These are phyloP conservation scores for Malbranchea zuffiana DNA, from an alignment of 2,329 filamentous ascomycete genomes.

Conservation along the genomic window DNA sequence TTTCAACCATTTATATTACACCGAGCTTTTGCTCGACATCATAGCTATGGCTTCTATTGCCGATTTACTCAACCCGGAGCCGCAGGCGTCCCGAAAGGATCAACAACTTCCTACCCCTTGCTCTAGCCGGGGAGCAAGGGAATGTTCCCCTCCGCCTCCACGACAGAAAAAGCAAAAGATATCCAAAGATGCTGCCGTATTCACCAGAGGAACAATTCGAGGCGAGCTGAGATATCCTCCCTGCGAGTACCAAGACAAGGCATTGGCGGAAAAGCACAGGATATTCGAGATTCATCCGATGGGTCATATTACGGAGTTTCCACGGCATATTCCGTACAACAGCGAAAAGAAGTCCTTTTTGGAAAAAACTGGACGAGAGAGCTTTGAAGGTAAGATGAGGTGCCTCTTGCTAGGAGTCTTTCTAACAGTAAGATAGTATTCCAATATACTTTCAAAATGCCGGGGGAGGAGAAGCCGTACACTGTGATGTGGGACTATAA, in stretches of 20 bases:
- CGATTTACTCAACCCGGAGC: constrained; percentile 55
- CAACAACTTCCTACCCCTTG: constrained; percentile 27
- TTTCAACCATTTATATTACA: not conserved
- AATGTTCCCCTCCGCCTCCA: constrained; percentile 17
- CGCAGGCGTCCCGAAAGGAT: constrained; percentile 29
- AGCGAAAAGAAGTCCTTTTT: constrained; percentile 87
- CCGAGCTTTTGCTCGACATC: not conserved
- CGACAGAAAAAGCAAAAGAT: constrained; percentile 44
- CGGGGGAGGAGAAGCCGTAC: constrained; percentile 55
- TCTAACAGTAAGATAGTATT: constrained; percentile 47
- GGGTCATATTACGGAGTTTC: constrained; percentile 49
- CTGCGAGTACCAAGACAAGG: constrained; percentile 54
- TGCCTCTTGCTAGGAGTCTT: not conserved
- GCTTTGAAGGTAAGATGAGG: constrained; percentile 22
- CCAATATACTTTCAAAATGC: constrained; percentile 68
- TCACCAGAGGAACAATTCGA: constrained; percentile 50
- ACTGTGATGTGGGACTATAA: constrained; percentile 97
- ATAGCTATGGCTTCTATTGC: constrained; percentile 51
- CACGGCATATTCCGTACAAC: constrained; percentile 80
- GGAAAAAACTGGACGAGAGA: constrained; percentile 74
- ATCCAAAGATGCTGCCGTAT: constrained; percentile 53
- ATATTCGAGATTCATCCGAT: constrained; percentile 56
- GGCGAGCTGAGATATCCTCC: constrained; percentile 64
- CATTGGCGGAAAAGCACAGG: constrained; percentile 47
- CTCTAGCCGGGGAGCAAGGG: constrained; percentile 35